Base-by-base conservation (phyloP, 2,329 filamentous ascomycete species). In the Fusarium pininemorale region DNA sequence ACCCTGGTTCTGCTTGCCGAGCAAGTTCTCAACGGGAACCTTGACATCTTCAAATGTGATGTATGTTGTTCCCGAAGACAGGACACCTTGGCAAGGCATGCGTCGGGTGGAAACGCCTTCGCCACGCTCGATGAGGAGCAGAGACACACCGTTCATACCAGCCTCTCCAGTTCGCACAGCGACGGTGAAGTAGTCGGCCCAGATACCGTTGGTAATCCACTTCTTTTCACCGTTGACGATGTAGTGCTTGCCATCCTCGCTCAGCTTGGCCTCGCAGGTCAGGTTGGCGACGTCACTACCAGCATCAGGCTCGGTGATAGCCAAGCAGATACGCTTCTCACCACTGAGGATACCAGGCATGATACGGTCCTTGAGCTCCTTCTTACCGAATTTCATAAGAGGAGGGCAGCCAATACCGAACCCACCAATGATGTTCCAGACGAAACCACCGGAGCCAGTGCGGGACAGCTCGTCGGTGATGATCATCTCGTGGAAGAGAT, bases 171-270 rank as follows among this genome's bases (percentile, higher is more conserved):
- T 99, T 69, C 96, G 92, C 44, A 99, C 96, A 32, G 96, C 96
- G 20, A 94, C 97, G 63, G 96, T 98, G 87, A 98, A 98, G 87
- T 98, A 99, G 83, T 99, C 96, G 72, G 88, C 90, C 94, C 95
- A 98, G 80, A 98, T 90, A 80, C 96, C 96, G 85, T 99, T 99
- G 79, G 96, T 98, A 84, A 98, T 98, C 96, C 96, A 98, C 87
- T 99, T 99, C 93, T 99, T 98, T 90, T 98, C 96, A 63, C 96
- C 96, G 81, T 98, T 99, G 84, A 99, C 96, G 77, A 98, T 98
- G 85, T 97, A 99, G 86, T 98, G 94, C 88, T 98, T 98, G 80
- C 96, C 96, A 79, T 99, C 96, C 78, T 96, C 93, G 73, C 90
- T 94, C 66, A 98, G 89, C 88, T 98, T 98, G 32, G 96, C 96